Evolutionary conservation across 139 green algal genomes (phyloP).

Genomic region (Auxenochlorella pyrenoidosa): DNA sequence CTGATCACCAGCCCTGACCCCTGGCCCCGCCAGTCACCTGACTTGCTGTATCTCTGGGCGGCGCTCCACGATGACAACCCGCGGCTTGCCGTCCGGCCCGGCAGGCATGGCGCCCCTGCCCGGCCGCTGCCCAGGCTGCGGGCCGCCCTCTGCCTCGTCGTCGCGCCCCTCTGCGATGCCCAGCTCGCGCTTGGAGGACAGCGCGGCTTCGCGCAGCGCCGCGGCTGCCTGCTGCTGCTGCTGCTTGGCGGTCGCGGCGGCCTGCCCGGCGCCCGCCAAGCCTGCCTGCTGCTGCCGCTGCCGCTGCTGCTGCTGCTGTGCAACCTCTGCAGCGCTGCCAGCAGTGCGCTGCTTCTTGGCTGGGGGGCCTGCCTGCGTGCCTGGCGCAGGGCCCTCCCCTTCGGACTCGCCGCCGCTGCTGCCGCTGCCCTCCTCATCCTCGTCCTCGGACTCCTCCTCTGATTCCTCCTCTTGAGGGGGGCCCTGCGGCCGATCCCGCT

Average conservation of each 20-base stretch:
- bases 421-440: neutral
- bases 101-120: conserved; percentile 5
- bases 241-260: neutral
- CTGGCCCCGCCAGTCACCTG: conserved; percentile 1
- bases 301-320: neutral
- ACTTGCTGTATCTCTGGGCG: conserved; percentile 37
- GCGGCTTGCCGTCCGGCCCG: neutral
- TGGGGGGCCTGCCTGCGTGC: neutral
- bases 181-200: conserved; percentile 18
- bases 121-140: neutral
- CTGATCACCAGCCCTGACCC: too few relatives aligned
- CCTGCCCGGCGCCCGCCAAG: neutral
- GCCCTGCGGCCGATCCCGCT: conserved; percentile 3
- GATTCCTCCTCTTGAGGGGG: neutral
- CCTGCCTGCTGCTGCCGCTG: conserved; percentile 1
- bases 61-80: conserved; percentile 37
- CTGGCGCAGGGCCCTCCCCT: neutral
- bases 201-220: neutral
- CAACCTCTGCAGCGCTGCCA: neutral
- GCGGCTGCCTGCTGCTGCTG: neutral
- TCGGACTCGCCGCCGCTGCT: neutral
- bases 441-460: neutral
- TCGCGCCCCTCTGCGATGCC: conserved; percentile 6
- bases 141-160: neutral
- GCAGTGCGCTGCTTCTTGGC: conserved; percentile 18